phyloP scores from a whole-genome alignment of 2,329 filamentous ascomycete species.

The Achaetomium macrosporum region DNA sequence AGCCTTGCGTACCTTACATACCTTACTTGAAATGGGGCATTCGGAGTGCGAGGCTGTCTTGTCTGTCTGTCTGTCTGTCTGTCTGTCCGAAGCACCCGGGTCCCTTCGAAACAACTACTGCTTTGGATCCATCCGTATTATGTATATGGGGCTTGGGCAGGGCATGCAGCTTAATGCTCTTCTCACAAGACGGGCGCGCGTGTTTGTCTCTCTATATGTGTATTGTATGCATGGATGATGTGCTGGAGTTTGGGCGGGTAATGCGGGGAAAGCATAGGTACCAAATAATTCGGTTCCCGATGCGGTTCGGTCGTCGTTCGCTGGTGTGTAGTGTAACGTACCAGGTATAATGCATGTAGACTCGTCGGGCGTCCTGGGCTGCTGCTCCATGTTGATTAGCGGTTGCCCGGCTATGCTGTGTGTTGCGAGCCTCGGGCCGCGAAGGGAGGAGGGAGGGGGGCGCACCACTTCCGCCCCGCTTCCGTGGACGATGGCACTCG shows the following conservation, averaged over 20 bases:
- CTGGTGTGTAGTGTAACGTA: not conserved
- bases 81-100: not conserved
- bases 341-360: too few species aligned
- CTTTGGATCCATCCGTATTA: not conserved
- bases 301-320: too few species aligned
- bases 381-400: not conserved
- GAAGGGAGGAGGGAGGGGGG: not conserved
- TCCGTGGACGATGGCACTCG: not conserved
- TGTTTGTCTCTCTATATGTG: too few species aligned
- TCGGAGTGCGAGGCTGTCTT: not conserved
- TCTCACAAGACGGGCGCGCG: too few species aligned
- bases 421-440: not conserved
- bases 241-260: too few species aligned
- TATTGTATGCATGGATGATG: too few species aligned
- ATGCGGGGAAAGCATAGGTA: too few species aligned
- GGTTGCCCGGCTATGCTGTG: slow-evolving; percentile 9
- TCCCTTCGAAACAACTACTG: not conserved
- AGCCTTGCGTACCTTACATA: too few species aligned
- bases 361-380: slow-evolving; percentile 2
- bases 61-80: not conserved
- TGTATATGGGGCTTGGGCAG: too few species aligned
- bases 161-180: too few species aligned
- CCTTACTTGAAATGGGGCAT: too few species aligned
- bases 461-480: slow-evolving; percentile 3
- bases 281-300: too few species aligned